Base-by-base conservation (phyloP, 2,329 filamentous ascomycete genomes). In the Ilyonectria destructans region DNA sequence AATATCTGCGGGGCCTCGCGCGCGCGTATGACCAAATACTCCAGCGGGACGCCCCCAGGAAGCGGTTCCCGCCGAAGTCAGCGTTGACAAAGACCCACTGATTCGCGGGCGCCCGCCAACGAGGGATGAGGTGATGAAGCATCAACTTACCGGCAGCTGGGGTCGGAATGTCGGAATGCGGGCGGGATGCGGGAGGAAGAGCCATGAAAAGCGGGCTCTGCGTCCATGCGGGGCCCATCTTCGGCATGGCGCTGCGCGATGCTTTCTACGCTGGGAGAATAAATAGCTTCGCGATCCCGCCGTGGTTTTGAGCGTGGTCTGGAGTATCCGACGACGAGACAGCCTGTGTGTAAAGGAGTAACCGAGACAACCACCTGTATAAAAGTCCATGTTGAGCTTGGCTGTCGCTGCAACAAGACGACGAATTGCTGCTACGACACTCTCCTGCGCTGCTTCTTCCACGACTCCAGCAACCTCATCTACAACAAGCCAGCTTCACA, bases 21-120 rank as follows among this genome's bases (percentile, higher is more conserved):
- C 77, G 77, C 77, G 77, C 68, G 62, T 75, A 73, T 77, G 69
- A 78, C 77, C 64, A 77, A 74, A 54, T n/a, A 2, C 19, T n/a
- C 49, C 49, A 31, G 49, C 49, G 3, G 8, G 9, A 8, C 49
- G 17, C 49, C 26, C 49, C 17, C 2, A 13, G 29, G 6, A 10
- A 21, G 29, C 35, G 19, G n/a, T 19, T 23, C 9, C 35, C 31
- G 33, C 13, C 35, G 43, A 35, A 55, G 37, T 48, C 55, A 49
- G 59, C 54, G 49, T 2, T 69, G 60, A 57, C 15, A 12, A 17
- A 29, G 45, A 31, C 45, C 62, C 63, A 31, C 60, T 29, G n/a
- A 29, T 40, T 58, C 13, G 9, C 19, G 8, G 13, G 12, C 31
- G 49, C 31, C 19, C 31, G 21, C 65, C 65, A 70, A 70, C 37